Evolutionary conservation across 1,284 basidiomycete species (phyloP).

Genomic region (Agroathelia rolfsii): DNA sequence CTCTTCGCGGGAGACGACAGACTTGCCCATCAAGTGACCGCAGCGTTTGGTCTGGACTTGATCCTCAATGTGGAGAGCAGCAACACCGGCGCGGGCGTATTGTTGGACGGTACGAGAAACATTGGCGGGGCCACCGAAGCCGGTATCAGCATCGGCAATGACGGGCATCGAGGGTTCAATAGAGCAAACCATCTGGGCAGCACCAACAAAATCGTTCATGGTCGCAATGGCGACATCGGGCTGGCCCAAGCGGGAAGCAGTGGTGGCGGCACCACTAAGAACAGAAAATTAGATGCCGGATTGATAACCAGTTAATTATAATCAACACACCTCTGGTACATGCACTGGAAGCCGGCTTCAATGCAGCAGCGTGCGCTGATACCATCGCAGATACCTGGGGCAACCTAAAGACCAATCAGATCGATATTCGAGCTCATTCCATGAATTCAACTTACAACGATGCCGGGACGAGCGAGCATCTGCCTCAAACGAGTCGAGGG

Average conservation of each 20-base stretch:
- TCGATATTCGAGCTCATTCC: background rate
- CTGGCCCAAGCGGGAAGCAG: slow-evolving; percentile 65
- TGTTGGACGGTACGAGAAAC: slow-evolving; percentile 68
- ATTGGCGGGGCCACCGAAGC: slow-evolving; percentile 71
- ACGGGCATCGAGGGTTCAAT: slow-evolving; percentile 56
- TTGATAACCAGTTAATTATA: slow-evolving; percentile 2
- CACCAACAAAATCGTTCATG: slow-evolving; percentile 70
- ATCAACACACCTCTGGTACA: slow-evolving; percentile 50
- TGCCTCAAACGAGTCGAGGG: slow-evolving; percentile 65
- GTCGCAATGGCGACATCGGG: slow-evolving; percentile 76
- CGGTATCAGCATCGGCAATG: slow-evolving; percentile 78
- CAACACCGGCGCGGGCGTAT: slow-evolving; percentile 65
- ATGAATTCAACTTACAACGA: slow-evolving; percentile 42
- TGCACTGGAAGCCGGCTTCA: slow-evolving; percentile 65
- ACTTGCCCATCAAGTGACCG: slow-evolving; percentile 73
- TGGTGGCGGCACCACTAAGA: slow-evolving; percentile 63
- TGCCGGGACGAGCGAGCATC: slow-evolving; percentile 66
- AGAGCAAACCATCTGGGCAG: slow-evolving; percentile 56
- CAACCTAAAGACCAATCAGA: slow-evolving; percentile 31
- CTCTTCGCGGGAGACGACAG: slow-evolving; percentile 69
- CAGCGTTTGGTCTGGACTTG: slow-evolving; percentile 80
- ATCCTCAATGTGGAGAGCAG: slow-evolving; percentile 74
- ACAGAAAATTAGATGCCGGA: background rate
- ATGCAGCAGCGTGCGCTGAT: slow-evolving; percentile 72
- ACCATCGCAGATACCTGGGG: slow-evolving; percentile 74